Conservation (phyloP, 2,329 filamentous ascomycete species). For the Dothideomycetes sp. region DNA sequence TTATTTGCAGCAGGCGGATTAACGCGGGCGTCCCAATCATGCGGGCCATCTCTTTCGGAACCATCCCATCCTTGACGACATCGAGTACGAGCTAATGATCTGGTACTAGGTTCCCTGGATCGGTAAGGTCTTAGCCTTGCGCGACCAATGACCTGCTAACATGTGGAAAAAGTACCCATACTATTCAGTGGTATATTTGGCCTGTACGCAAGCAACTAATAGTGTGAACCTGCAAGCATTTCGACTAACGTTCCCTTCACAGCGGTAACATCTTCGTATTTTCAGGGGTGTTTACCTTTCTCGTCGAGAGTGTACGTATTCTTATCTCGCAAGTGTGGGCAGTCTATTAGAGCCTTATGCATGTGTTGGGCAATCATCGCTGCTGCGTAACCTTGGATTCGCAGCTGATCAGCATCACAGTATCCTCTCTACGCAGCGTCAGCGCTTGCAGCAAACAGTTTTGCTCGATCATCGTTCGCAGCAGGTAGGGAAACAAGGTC, state of each 20-base stretch:
- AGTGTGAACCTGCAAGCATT: neutral
- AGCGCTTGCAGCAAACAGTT: constrained; percentile 39
- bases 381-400: constrained; percentile 2
- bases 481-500: constrained; percentile 13
- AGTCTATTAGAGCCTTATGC: no score
- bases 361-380: constrained; percentile 1
- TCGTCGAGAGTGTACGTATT: constrained; percentile 53
- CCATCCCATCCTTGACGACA: neutral
- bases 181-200: constrained; percentile 38
- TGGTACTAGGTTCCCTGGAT: constrained; percentile 37
- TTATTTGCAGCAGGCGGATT: neutral
- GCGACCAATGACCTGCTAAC: constrained; percentile 9
- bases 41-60: neutral
- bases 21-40: neutral
- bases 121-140: constrained; percentile 23
- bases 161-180: constrained; percentile 31
- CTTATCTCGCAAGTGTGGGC: no score
- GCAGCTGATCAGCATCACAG: constrained; percentile 15
- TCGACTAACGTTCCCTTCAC: neutral
- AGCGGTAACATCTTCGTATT: constrained; percentile 54
- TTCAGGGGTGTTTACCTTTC: constrained; percentile 70
- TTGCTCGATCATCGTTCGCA: constrained; percentile 37
- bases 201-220: constrained; percentile 20
- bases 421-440: constrained; percentile 39
- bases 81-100: neutral